Conservation (phyloP, 176 grass and related monocot species). For the sorghum (Sorghum bicolor) region Sorghum_bicolor_NCBIv3 NC_012870.2:8287501-8288000, state of each 20-base stretch:
- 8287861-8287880: slow-evolving; percentile 44
- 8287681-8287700: slow-evolving; percentile 3
- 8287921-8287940: slow-evolving; percentile 2
- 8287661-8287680: not conserved
- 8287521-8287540: not conserved
- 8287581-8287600: not conserved
- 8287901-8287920: not conserved
- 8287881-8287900: slow-evolving; percentile 15
- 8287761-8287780: slow-evolving; percentile 1
- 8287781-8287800: slow-evolving; percentile 18
- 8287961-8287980: slow-evolving; percentile 13
- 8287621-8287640: slow-evolving; percentile 2
- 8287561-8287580: not conserved
- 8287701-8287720: slow-evolving; percentile 21
- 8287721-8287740: not conserved
- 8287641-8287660: not conserved
- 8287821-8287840: slow-evolving; percentile 29
- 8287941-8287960: slow-evolving; percentile 26
- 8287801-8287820: slow-evolving; percentile 17
- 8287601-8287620: not conserved
- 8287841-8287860: slow-evolving; percentile 28
- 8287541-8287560: not conserved
- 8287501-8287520: not conserved
- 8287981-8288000: not conserved
- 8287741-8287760: slow-evolving; percentile 17